phyloP scores from a whole-genome alignment of 371 early-diverging fungal species.

The Syncephalastrum sp. region DNA sequence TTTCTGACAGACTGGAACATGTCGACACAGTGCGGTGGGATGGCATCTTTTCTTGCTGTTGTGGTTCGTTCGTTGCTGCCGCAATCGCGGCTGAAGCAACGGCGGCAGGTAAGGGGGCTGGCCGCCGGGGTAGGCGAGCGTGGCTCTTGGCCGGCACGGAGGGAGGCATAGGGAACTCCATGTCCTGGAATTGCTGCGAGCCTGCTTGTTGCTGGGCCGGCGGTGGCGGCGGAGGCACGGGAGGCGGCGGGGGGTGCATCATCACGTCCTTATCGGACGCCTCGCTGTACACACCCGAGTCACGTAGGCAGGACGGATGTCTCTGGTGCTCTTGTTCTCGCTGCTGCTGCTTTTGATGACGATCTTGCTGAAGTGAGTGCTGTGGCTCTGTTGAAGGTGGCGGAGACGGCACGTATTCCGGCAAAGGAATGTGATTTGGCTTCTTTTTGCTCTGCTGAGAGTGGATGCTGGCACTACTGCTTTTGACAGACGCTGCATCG shows the following conservation, averaged over 20 bases:
- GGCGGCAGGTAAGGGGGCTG: conserved; percentile 32
- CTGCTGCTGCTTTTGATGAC: background rate
- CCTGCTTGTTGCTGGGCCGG: conserved; percentile 6
- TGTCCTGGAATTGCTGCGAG: conserved; percentile 7
- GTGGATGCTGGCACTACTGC: background rate
- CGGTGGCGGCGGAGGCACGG: conserved; percentile 13
- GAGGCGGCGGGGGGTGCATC: conserved; percentile 8
- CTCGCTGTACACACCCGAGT: conserved; percentile 44
- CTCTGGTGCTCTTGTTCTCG: background rate
- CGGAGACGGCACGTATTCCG: conserved; percentile 12
- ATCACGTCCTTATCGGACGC: conserved; percentile 26
- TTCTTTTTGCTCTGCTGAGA: background rate
- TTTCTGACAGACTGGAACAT: conserved; percentile 10
- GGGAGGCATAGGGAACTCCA: conserved; percentile 35
- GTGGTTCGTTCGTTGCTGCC: conserved; percentile 12
- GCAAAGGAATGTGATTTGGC: conserved; percentile 22
- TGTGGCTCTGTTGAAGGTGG: conserved; percentile 1
- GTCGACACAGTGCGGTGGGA: conserved; percentile 6
- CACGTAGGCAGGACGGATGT: conserved; percentile 17
- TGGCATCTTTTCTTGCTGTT: conserved; percentile 4
- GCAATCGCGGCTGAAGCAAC: conserved; percentile 38
- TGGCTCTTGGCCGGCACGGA: conserved; percentile 14
- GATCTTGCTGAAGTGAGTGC: conserved; percentile 3
- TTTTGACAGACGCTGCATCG: conserved; percentile 2
- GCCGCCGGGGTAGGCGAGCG: conserved; percentile 25